phyloP scores from a whole-genome alignment of 2,329 filamentous ascomycete genomes.

The Neofusicoccum cordaticola region DNA sequence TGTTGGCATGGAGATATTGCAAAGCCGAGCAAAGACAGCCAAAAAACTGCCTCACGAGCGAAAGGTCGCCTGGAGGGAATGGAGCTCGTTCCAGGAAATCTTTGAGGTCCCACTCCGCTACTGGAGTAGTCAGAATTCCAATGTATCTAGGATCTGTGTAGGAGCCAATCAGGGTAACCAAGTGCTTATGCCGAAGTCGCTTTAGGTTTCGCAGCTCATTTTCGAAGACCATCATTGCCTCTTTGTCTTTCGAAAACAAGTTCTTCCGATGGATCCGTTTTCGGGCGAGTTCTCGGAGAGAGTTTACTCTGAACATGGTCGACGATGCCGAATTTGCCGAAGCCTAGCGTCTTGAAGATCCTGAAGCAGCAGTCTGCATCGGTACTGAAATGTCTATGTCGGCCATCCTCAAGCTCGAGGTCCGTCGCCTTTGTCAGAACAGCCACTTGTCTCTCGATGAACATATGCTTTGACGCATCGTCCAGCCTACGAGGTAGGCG shows the following conservation, averaged over 20 bases:
- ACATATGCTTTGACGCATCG: neutral
- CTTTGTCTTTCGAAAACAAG: conserved; percentile 18
- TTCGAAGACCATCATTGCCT: conserved; percentile 18
- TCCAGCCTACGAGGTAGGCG: conserved; percentile 8
- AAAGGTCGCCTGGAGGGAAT: neutral
- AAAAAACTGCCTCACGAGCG: conserved; percentile 25
- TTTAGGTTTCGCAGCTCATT: conserved; percentile 22
- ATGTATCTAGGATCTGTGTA: conserved; percentile 13
- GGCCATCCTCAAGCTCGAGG: conserved; percentile 26
- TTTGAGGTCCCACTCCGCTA: conserved; percentile 16
- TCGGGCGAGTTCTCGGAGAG: conserved; percentile 24
- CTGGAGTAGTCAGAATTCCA: conserved; percentile 5
- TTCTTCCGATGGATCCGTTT: conserved; percentile 22
- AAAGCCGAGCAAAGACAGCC: conserved; percentile 27
- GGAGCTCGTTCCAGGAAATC: neutral
- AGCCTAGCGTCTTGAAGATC: conserved; percentile 21
- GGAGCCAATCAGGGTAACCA: conserved; percentile 23
- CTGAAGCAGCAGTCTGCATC: conserved; percentile 24
- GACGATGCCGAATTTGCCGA: conserved; percentile 24
- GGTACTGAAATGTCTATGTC: conserved; percentile 26
- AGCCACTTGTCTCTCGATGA: conserved; percentile 21
- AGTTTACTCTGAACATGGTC: conserved; percentile 25
- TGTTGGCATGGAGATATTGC: conserved; percentile 25
- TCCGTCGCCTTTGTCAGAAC: conserved; percentile 29
- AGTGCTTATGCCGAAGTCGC: conserved; percentile 21